Conservation (phyloP, 2,329 filamentous ascomycete species). For the Madurella fahalii region DNA sequence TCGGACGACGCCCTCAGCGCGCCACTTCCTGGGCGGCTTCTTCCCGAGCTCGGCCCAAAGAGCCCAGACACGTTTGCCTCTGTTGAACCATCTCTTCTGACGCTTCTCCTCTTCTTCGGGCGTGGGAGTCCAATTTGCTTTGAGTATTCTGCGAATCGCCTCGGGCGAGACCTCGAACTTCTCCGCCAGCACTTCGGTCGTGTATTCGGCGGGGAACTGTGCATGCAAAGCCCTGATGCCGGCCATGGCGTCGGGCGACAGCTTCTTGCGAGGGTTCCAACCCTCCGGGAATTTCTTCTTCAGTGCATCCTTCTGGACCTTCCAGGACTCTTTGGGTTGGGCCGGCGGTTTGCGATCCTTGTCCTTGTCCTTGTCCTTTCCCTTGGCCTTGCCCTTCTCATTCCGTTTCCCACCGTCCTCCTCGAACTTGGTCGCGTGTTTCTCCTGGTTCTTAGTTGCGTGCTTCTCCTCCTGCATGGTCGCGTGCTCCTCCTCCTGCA, state of each 20-base stretch:
- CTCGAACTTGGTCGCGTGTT: too few relatives aligned
- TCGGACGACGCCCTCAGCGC: conserved; percentile 48
- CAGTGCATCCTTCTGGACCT: conserved; percentile 68
- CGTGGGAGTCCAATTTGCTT: conserved; percentile 66
- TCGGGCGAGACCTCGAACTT: conserved; percentile 87
- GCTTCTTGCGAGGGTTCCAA: conserved; percentile 78
- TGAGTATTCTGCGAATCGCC: conserved; percentile 80
- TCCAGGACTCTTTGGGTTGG: conserved; percentile 52
- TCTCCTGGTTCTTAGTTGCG: too few relatives aligned
- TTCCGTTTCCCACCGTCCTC: not conserved
- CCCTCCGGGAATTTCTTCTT: conserved; percentile 74
- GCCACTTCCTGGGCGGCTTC: conserved; percentile 60
- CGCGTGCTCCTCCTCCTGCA: too few relatives aligned
- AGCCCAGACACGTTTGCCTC: conserved; percentile 58
- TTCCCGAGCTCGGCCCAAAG: conserved; percentile 56
- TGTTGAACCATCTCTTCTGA: conserved; percentile 57
- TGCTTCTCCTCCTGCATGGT: too few relatives aligned
- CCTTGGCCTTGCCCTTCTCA: not conserved
- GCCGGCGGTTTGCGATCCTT: not conserved
- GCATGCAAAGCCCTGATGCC: conserved; percentile 80
- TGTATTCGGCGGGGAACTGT: conserved; percentile 73
- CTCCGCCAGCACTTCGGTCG: conserved; percentile 65
- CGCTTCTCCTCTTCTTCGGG: conserved; percentile 53
- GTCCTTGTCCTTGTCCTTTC: not conserved
- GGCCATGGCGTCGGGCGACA: conserved; percentile 89